Conservation (phyloP, 2,329 filamentous ascomycete genomes). For the Graphiopsis chlorocephala region DNA sequence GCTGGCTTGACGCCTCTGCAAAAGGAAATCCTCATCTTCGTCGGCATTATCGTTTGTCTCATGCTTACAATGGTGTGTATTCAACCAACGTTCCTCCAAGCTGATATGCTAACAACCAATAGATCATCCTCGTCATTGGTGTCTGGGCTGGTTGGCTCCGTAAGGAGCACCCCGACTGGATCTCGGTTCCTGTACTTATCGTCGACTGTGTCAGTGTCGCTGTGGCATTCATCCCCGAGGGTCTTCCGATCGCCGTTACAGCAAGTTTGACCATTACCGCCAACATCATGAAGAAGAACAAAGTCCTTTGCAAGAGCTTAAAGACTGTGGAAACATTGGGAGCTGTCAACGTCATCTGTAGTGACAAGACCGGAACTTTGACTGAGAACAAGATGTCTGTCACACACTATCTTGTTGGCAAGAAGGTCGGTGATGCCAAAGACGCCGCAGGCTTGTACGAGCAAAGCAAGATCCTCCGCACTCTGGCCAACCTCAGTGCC, state of each 20-base stretch:
- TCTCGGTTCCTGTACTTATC: slow-evolving; percentile 68
- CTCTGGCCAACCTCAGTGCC: slow-evolving; percentile 60
- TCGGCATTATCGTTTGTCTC: slow-evolving; percentile 65
- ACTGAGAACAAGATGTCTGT: slow-evolving; percentile 54
- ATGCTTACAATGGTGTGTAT: slow-evolving; percentile 62
- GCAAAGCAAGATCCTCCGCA: slow-evolving; percentile 44
- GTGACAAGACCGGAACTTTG: slow-evolving; percentile 72
- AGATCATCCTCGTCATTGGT: slow-evolving; percentile 48
- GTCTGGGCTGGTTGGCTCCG: slow-evolving; percentile 67
- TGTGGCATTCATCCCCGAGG: slow-evolving; percentile 74
- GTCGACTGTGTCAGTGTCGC: slow-evolving; percentile 68
- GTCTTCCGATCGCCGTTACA: slow-evolving; percentile 67
- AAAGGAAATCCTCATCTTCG: slow-evolving; percentile 70
- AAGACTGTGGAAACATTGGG: slow-evolving; percentile 77
- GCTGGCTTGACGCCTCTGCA: slow-evolving; percentile 67
- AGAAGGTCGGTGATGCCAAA: slow-evolving; percentile 46
- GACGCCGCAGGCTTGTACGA: slow-evolving; percentile 48
- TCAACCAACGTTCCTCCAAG: slow-evolving; percentile 25
- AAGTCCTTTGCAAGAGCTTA: slow-evolving; percentile 74
- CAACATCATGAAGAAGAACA: slow-evolving; percentile 72
- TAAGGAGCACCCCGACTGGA: slow-evolving; percentile 65
- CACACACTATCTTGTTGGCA: slow-evolving; percentile 63
- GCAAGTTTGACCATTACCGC: slow-evolving; percentile 70
- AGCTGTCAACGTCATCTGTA: slow-evolving; percentile 70
- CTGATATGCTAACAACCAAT: not conserved